Percentiles rank a stretch among this genome's conserved stretches.
Evolutionary conservation across 345 rosid species (phyloP).

Genomic region (Physaria fendleri): DNA sequence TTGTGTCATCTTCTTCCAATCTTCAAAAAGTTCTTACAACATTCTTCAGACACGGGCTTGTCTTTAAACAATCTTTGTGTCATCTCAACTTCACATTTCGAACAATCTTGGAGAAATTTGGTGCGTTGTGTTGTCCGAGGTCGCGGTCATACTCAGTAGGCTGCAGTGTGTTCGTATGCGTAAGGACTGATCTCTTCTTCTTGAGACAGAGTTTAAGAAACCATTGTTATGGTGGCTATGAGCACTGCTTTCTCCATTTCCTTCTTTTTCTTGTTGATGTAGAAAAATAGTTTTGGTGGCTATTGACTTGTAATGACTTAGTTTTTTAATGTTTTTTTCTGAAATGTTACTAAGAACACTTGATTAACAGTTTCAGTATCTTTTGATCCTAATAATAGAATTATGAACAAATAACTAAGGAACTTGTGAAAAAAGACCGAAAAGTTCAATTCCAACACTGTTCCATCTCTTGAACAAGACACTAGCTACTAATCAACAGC

Average conservation of each 20-base stretch:
- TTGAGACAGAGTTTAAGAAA: not conserved
- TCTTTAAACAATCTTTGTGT: not conserved
- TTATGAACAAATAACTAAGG: too few species aligned
- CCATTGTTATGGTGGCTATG: not conserved
- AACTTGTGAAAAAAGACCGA: too few species aligned
- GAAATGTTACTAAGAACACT: too few species aligned
- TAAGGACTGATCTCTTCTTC: not conserved
- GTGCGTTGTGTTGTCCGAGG: not conserved
- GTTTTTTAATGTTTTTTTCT: not conserved
- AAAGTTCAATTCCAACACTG: too few species aligned
- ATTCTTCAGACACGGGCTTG: not conserved
- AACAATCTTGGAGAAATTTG: conserved; percentile 7
- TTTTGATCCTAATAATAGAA: too few species aligned
- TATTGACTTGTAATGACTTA: too few species aligned
- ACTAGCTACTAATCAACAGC: not conserved
- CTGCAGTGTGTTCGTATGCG: conserved; percentile 12
- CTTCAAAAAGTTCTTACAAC: conserved; percentile 2
- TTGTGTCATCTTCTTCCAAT: too few species aligned
- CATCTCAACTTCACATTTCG: conserved; percentile 1
- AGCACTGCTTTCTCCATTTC: conserved; percentile 10
- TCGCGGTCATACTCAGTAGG: too few species aligned
- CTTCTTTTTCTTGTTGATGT: too few species aligned
- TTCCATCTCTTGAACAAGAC: not conserved
- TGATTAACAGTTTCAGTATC: too few species aligned
- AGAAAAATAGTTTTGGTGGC: not conserved